phyloP scores from a whole-genome alignment of 306 rosid species.

The Lupinus albus region DNA sequence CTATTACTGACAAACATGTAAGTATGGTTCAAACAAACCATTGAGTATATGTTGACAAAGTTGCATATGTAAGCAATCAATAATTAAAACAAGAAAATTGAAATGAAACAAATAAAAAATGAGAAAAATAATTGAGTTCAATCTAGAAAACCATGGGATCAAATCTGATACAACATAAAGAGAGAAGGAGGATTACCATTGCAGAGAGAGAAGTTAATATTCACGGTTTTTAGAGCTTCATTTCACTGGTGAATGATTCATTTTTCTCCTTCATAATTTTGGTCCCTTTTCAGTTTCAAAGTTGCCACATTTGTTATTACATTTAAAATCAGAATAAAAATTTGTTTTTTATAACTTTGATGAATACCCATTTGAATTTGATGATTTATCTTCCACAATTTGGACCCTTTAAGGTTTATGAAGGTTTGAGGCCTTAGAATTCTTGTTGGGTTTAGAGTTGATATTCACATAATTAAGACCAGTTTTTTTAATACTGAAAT shows the following conservation, averaged over 20 bases:
- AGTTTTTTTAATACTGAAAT: no score
- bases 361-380: constrained; percentile 22
- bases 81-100: no score
- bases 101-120: constrained; percentile 2
- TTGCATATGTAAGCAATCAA: neutral
- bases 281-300: neutral
- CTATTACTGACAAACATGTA: no score
- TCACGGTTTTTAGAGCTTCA: no score
- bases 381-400: constrained; percentile 4
- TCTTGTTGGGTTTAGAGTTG: no score
- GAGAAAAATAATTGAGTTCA: neutral
- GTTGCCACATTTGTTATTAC: constrained; percentile 26
- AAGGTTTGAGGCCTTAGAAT: neutral
- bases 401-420: no score
- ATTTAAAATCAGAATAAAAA: neutral
- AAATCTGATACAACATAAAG: constrained; percentile 23
- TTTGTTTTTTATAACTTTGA: neutral
- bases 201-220: no score
- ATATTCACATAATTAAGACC: no score
- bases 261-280: constrained; percentile 26
- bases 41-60: neutral
- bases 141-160: constrained; percentile 13
- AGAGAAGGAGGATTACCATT: no score
- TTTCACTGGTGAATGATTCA: constrained; percentile 34
- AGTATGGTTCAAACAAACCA: no score